Base-by-base conservation (phyloP, 495 filamentous ascomycete genomes). In the Lasiosphaeria hispida region DNA sequence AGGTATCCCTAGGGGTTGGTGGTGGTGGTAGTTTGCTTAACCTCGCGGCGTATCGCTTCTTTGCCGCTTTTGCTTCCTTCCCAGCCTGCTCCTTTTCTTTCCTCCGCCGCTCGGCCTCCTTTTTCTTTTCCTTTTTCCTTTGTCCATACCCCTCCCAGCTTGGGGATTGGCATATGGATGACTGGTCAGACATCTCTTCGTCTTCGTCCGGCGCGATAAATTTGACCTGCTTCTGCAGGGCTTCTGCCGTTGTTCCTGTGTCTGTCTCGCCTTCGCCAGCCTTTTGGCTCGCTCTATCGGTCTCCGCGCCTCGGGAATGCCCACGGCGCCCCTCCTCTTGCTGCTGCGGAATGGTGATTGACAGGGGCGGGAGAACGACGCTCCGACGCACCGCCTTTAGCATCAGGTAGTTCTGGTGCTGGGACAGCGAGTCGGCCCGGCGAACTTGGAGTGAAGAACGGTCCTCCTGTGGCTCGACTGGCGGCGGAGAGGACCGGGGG, bases 121-220 rank as follows among this genome's bases (percentile, higher is more conserved):
- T 69, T 60, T 76, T 77, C 66, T 78, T 79, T 39, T 80, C 74
- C 51, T 73, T 78, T 57, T 78, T 79, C 64, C 75, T 77, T 36
- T 75, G 70, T 7, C 71, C 69, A 57, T 79, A 75, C 44, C 75
- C 72, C 48, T 80, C 80, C 80, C 80, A 82, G 48, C 77, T 81
- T 11, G 80, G 80, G 4, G 80, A 83, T 48, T 81, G 79, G 53
- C 80, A 83, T 44, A 83, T 82, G 2, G 79, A 82, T 13, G 77
- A 80, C 37, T 75, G 69, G 48, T 77, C 77, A 8, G 78, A 80
- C 67, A 69, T 69, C 53, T 71, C 70, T 43, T 64, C 67, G 35
- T 67, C 69, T 10, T 75, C 69, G 38, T 70, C 70, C 9, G 75
- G 67, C 1, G 70, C 57, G 7, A 65, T 51, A 19, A 77, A 78